These are phyloP conservation scores for Pleurostoma richardsiae DNA, from an alignment of 2,329 filamentous ascomycete species.

Conservation along the genomic window DNA sequence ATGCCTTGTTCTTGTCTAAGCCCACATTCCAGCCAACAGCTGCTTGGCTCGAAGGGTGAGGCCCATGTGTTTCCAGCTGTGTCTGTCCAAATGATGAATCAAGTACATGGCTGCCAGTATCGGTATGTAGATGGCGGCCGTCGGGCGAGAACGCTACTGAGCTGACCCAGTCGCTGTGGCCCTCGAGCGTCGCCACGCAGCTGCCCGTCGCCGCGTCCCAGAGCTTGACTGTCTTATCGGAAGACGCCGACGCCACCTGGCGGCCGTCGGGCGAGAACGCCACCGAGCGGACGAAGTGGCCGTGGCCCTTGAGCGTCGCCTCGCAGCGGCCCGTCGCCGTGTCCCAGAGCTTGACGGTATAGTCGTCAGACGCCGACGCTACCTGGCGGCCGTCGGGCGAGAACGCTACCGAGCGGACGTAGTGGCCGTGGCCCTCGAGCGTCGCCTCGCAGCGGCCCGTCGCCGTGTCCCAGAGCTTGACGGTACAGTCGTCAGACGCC, in stretches of 20 bases:
- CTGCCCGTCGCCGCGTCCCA: conserved; percentile 2
- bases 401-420: not conserved
- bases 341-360: conserved; percentile 3
- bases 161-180: not conserved
- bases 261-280: conserved; percentile 2
- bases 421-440: not conserved
- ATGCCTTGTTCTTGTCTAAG: too few relatives aligned
- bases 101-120: too few relatives aligned
- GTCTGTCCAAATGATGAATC: too few relatives aligned
- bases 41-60: too few relatives aligned
- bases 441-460: not conserved
- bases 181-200: not conserved
- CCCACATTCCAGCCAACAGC: too few relatives aligned
- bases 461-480: conserved; percentile 2
- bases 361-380: conserved; percentile 1
- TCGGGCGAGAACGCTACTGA: not conserved
- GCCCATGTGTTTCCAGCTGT: too few relatives aligned
- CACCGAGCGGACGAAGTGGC: not conserved
- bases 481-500: not conserved
- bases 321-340: conserved; percentile 3
- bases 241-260: not conserved
- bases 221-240: not conserved
- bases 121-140: not conserved
- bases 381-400: not conserved
- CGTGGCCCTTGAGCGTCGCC: conserved; percentile 13